Evolutionary conservation across 352 stramenopile species (phyloP), one percentile per base, ranked within the genome.

Genomic region (Globisporangium abappressorium): DNA sequence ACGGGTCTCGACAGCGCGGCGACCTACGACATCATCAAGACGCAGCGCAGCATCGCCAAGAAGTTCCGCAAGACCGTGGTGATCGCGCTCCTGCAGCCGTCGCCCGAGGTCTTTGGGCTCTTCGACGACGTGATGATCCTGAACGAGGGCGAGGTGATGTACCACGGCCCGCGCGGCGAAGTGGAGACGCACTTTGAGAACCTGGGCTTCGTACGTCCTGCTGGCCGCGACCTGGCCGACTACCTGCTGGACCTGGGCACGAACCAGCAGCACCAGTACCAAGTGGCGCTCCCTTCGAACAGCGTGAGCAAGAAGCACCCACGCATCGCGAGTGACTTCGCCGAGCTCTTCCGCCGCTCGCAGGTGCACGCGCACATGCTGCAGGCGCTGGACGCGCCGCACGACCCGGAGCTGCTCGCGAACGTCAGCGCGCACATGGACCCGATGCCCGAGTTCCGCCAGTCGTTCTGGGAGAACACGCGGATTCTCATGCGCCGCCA

Each of bases 101-200:
- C 92, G 12, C 92, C 93, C 9, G 92, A 98, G 73, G 89, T 94
- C 20, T 92, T 95, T 59, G 78, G 70, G 36, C 70, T 97, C 15
- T 98, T 98, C 74, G 93, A 98, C 72, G 83, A 98, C 64, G 65
- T 97, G 0, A 84, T 97, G 36, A 51, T 98, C 28, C 62, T 98
- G 9, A 69, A 67, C 46, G 66, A 79, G 14, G 70, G 73, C 28
- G 26, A 73, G 5, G 56, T 79, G 46, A 63, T 69, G 26, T 79
- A 78, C 26, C 62, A 77, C 30, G 73, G 71, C 5, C 64, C 64
- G 5, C 28, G 68, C 34, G 51, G 54, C 18, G 38, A 73, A 24
- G 49, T 68, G n/a, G 18, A 58, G 4, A 38, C 11, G 8, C 73
- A 77, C 54, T 77, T 77, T 54, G 60, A 76, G 34, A 67, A 11